Evolutionary conservation across 2,329 filamentous ascomycete genomes (phyloP), one percentile per base, ranked within the genome.

Genomic region (Pyrenochaeta sp.): DNA sequence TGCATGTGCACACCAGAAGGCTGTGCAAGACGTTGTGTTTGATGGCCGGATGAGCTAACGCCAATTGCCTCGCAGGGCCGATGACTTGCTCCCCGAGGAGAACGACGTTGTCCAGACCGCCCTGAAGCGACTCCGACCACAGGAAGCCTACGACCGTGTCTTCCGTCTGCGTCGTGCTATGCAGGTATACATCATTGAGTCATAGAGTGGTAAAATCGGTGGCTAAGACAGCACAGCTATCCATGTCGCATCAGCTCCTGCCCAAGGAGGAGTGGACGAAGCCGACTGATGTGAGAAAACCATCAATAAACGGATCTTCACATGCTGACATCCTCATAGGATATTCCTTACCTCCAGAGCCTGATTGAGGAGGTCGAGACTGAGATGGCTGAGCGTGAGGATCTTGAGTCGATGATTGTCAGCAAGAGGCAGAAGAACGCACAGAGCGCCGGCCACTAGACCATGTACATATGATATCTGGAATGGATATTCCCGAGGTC

Each of bases 131-230:
- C 90, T 99, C 60, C 87, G 90, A 53, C 85, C 91, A 72, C 91
- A 96, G 84, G 91, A 95, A 77, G 85, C 89, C 72, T 98, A 98
- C 82, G 95, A 99, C 83, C 94, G 95, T 78, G 87, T 98, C 77
- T 99, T 92, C 89, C 93, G 95, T 75, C 87, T 99, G 79, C 91
- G 95, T 82, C 89, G 95, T 81, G 94, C 95, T 72, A 88, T 96
- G 81, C 95, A 99, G 85, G 88, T 90, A 81, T 62, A 76, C 21
- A 12, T 29, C 7, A 20, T 12, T 30, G 2, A 37, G 1, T 9
- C 1, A 33, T n/a, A 14, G 11, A 45, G 2, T 37, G 17, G 21
- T 33, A 12, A 29, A 23, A 27, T 12, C 11, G 23, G 12, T 47
- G 50, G 55, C 65, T 68, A 63, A 70, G 45, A 64, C 49, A 29